phyloP scores from a whole-genome alignment of 306 rosid genomes.

The Lathyrus sativus region DNA sequence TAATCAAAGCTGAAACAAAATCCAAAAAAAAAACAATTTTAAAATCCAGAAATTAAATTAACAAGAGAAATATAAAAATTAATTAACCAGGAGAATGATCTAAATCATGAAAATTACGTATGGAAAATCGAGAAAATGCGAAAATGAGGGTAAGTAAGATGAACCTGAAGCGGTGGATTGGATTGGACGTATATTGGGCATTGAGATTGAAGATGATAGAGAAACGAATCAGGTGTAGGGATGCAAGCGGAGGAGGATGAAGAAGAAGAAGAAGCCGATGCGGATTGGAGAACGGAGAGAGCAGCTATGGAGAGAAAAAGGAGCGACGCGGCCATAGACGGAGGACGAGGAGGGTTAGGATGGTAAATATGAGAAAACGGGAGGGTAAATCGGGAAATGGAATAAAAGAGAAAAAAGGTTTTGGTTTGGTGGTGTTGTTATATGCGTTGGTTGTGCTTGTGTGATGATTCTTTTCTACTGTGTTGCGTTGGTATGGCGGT shows the following conservation, averaged over 20 bases:
- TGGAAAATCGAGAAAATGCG: too few relatives aligned
- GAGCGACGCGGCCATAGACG: constrained; percentile 41
- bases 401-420: not conserved
- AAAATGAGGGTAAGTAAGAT: not conserved
- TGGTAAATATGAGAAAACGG: constrained; percentile 11
- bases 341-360: constrained; percentile 28
- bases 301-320: constrained; percentile 38
- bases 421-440: not conserved
- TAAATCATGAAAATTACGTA: not conserved
- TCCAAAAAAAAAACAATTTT: not conserved
- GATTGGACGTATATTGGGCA: constrained; percentile 57
- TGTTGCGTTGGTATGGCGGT: too few relatives aligned
- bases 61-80: not conserved
- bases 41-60: not conserved
- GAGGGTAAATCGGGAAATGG: constrained; percentile 43
- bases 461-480: too few relatives aligned
- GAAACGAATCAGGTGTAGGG: constrained; percentile 48
- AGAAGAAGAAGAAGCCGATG: constrained; percentile 31
- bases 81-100: not conserved
- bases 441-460: too few relatives aligned
- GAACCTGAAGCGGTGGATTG: constrained; percentile 67
- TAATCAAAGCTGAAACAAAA: constrained; percentile 13
- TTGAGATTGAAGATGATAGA: constrained; percentile 60
- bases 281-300: constrained; percentile 39
- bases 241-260: constrained; percentile 44